Evolutionary conservation across 805 yeast genomes (phyloP), one percentile per base, ranked within the genome.

Genomic region (Blastobotrys chiropterorum): DNA sequence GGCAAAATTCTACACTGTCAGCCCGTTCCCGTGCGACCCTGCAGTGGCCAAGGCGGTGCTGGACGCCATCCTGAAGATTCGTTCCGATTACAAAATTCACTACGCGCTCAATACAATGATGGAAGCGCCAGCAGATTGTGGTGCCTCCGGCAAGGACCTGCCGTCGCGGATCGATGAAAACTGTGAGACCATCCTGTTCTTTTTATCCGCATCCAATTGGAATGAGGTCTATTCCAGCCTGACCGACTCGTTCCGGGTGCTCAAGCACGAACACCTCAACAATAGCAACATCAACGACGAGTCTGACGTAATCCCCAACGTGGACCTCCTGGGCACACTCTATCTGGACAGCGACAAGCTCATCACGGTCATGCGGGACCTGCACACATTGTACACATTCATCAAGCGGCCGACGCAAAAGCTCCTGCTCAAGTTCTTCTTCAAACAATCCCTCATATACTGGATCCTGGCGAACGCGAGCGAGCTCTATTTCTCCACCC

Each of bases 381-480:
- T 78, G 13, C 66, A 71, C 53, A 64, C 64, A 13, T 53, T 76
- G 14, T 55, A 74, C 0, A 65, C 66, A 13, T 53, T 69, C 2
- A 63, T 75, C 15, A 72, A 70, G 53, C 73, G 74, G 56, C 70
- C 74, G 2, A 65, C 77, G 0, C 80, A 78, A 54, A 75, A 74
- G 49, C 73, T 72, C 54, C 51, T 78, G 17, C 54, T 79, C 6
- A 65, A 78, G 44, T 66, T 71, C 42, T 79, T 72, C 53, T 69
- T 80, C 44, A 61, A 79, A n/a, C 72, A 73, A 47, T 64, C 79
- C 2, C 56, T 80, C 5, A 66, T 69, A 53, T 65, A 69, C 41
- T 82, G 86, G 85, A 68, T 77, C 2, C 60, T 74, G 50, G 69
- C 79, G 11, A 69, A 80, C 55, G 77, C 83, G 0, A 50, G 57